Evolutionary conservation across 768 basidiomycete species (phyloP), one percentile per base, ranked within the genome.

Genomic region (Austroboletus festivus): DNA sequence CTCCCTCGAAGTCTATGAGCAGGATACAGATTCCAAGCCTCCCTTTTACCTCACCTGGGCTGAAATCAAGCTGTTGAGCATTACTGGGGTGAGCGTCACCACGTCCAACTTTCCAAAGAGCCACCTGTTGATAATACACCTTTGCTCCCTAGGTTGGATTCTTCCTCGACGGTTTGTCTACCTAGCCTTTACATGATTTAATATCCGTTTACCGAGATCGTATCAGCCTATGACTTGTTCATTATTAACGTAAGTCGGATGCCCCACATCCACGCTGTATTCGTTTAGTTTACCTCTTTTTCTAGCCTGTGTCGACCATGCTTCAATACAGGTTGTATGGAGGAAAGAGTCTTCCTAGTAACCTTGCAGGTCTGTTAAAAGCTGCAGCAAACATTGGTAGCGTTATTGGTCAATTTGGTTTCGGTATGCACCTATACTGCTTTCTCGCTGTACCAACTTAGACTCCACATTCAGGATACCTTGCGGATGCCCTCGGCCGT

Each of bases 301-400:
- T 38, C 12, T 28, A 84, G 82, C 83, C 82, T 39, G 83, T 85
- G 15, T 66, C 82, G 6, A 82, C 80, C 4, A 83, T 83, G 81
- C 67, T 86, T 24, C 81, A 84, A 62, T 83, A 78, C 54, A 75
- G 82, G 24, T 70, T 85, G 16, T 86, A 83, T 57, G 73, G 66
- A 38, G 81, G 81, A 3, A 47, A 59, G 0, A 55, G 63, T 21
- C 75, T 85, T 13, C 85, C 85, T 0, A 47, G 71, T 0, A 73
- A 77, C 46, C 71, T 83, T 6, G 70, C 83, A 61, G 85, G 84
- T 18, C 72, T 85, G 46, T 51, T 86, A 58, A 83, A 86, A 57
- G 83, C 85, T 4, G 67, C 73, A 4, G 83, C 85, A 3, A 86
- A 86, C 64, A 86, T 87, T 38, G 85, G 83, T 2, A 80, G 79